These are phyloP conservation scores for Apium graveolens DNA, from an alignment of 129 eudicot species.

Conservation along the genomic window DNA sequence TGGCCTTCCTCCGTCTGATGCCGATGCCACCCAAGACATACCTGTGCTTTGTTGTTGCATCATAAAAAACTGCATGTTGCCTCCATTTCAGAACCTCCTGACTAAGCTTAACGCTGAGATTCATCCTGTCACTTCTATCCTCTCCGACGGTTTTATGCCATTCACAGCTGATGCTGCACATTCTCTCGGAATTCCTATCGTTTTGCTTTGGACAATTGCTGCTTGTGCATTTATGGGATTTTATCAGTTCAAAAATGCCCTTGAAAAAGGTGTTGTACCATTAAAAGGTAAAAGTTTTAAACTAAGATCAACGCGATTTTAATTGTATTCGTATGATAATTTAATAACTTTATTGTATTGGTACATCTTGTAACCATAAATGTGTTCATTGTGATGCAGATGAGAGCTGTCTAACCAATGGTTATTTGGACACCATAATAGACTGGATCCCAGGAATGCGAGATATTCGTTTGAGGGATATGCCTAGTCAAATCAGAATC, in stretches of 20 bases:
- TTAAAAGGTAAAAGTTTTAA: background rate
- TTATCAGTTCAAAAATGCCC: background rate
- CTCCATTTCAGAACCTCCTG: background rate
- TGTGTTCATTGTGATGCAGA: background rate
- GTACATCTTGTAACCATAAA: background rate
- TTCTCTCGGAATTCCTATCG: background rate
- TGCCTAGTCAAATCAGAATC: slow-evolving; percentile 10
- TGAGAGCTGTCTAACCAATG: slow-evolving; percentile 17
- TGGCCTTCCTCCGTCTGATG: background rate
- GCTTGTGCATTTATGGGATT: slow-evolving; percentile 16
- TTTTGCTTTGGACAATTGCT: slow-evolving; percentile 8
- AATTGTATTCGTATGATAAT: background rate
- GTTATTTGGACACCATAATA: slow-evolving; percentile 13
- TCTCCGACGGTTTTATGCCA: slow-evolving; percentile 11
- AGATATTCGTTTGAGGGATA: slow-evolving; percentile 11
- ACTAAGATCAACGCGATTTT: background rate
- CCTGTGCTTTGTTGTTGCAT: background rate
- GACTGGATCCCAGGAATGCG: slow-evolving; percentile 21
- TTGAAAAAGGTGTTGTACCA: slow-evolving; percentile 7
- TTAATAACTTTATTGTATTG: background rate
- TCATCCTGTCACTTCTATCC: background rate
- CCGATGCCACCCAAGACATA: background rate
- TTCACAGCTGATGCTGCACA: background rate
- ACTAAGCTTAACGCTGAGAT: background rate
- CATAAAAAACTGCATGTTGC: background rate